Evolutionary conservation across 805 yeast species (phyloP).

Genomic region (Teunomyces pallodes): DNA sequence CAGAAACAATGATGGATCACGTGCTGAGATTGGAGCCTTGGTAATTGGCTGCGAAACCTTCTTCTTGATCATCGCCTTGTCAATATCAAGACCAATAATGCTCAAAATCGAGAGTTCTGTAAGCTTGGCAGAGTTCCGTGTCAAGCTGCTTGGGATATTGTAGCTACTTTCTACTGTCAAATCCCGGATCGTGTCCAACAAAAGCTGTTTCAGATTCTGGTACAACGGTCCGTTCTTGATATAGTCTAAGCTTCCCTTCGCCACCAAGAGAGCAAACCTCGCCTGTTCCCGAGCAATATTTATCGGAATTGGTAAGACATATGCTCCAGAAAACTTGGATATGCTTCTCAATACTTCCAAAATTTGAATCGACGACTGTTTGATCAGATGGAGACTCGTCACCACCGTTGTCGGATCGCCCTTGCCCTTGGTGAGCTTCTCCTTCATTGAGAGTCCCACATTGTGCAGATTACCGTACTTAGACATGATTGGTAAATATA

Average conservation of each 20-base stretch:
- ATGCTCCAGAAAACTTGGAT: conserved; percentile 35
- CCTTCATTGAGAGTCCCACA: conserved; percentile 41
- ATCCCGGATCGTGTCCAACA: conserved; percentile 49
- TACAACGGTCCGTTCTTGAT: conserved; percentile 79
- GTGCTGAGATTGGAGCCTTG: conserved; percentile 20
- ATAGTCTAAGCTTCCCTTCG: conserved; percentile 77
- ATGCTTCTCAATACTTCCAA: conserved; percentile 49
- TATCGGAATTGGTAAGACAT: conserved; percentile 59
- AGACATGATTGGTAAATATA: conserved; percentile 41
- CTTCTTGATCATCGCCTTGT: conserved; percentile 18
- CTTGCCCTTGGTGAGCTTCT: conserved; percentile 37
- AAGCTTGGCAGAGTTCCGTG: conserved; percentile 53
- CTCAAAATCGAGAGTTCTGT: conserved; percentile 60
- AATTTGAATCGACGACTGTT: conserved; percentile 64
- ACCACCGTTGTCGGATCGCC: conserved; percentile 25
- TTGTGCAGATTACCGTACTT: conserved; percentile 41
- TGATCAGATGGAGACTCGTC: conserved; percentile 64
- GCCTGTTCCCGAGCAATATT: conserved; percentile 63
- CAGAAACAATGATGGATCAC: conserved; percentile 15
- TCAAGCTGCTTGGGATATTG: conserved; percentile 60
- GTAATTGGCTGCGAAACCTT: conserved; percentile 17
- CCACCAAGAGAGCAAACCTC: conserved; percentile 60
- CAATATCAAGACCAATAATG: conserved; percentile 52
- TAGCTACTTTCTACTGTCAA: conserved; percentile 50
- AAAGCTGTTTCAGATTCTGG: conserved; percentile 61